Conservation (phyloP, 1,284 basidiomycete genomes). For the Laetiporus sulphureus region DNA sequence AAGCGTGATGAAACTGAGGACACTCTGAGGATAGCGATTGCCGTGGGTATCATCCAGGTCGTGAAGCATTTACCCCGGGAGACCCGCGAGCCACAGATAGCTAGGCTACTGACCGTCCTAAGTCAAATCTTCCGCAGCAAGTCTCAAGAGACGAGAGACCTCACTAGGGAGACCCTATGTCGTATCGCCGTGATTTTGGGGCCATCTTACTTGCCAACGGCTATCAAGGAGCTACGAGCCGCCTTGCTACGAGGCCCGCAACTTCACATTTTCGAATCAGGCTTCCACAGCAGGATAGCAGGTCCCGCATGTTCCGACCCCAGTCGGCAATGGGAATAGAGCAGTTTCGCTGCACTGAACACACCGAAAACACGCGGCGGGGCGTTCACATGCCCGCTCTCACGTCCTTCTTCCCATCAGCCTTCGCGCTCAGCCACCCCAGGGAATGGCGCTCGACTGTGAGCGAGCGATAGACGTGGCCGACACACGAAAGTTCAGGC, state of each 20-base stretch:
- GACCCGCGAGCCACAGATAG: slow-evolving; percentile 67
- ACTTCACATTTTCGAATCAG: slow-evolving; percentile 87
- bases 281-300: no score
- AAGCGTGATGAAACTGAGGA: slow-evolving; percentile 83
- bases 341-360: no score
- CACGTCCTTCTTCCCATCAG: no score
- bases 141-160: slow-evolving; percentile 91
- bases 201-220: slow-evolving; percentile 63
- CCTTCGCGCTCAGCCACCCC: no score
- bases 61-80: slow-evolving; percentile 76
- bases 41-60: slow-evolving; percentile 84
- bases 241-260: slow-evolving; percentile 91
- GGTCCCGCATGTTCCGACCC: no score
- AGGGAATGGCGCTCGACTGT: no score
- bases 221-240: slow-evolving; percentile 77
- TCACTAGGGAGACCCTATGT: slow-evolving; percentile 80
- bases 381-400: no score
- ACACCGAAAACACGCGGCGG: no score
- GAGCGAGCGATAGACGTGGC: no score
- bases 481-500: no score
- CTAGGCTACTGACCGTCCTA: slow-evolving; percentile 77
- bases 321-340: no score
- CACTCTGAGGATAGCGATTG: slow-evolving; percentile 80
- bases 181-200: slow-evolving; percentile 79
- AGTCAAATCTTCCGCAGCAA: slow-evolving; percentile 87